phyloP scores from a whole-genome alignment of 2,329 filamentous ascomycete species.

The Colletotrichum tabaci region DNA sequence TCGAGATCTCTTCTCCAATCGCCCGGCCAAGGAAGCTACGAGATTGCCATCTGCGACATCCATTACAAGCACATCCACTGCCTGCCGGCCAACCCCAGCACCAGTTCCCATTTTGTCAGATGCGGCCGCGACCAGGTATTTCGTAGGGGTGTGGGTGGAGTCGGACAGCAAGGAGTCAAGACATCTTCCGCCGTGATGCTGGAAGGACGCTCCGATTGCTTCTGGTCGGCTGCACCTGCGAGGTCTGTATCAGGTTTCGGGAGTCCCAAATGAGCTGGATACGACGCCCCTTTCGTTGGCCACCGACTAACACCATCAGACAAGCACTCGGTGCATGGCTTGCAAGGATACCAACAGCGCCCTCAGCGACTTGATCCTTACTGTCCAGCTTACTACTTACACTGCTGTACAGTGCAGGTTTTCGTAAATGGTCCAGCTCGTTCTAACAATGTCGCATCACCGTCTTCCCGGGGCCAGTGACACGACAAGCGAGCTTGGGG shows the following conservation, averaged over 20 bases:
- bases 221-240: slow-evolving; percentile 1
- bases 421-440: neutral
- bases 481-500: slow-evolving; percentile 23
- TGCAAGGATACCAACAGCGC: neutral
- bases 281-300: neutral
- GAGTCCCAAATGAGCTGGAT: slow-evolving; percentile 1
- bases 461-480: slow-evolving; percentile 6
- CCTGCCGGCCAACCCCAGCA: slow-evolving; percentile 19
- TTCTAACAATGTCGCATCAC: slow-evolving; percentile 5
- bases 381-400: neutral
- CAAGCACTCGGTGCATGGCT: neutral
- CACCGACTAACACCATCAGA: slow-evolving; percentile 3
- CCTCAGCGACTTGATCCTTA: neutral
- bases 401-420: too few species aligned
- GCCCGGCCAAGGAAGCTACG: slow-evolving; percentile 4
- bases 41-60: slow-evolving; percentile 26
- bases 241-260: slow-evolving; percentile 13
- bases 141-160: slow-evolving; percentile 1
- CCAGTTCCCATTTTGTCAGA: neutral
- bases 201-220: neutral
- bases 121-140: slow-evolving; percentile 6
- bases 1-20: slow-evolving; percentile 30
- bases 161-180: neutral
- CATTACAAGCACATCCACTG: neutral
- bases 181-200: slow-evolving; percentile 1